Conservation (phyloP, 441 rosid genomes). For the Isatis lusitanica region DNA sequence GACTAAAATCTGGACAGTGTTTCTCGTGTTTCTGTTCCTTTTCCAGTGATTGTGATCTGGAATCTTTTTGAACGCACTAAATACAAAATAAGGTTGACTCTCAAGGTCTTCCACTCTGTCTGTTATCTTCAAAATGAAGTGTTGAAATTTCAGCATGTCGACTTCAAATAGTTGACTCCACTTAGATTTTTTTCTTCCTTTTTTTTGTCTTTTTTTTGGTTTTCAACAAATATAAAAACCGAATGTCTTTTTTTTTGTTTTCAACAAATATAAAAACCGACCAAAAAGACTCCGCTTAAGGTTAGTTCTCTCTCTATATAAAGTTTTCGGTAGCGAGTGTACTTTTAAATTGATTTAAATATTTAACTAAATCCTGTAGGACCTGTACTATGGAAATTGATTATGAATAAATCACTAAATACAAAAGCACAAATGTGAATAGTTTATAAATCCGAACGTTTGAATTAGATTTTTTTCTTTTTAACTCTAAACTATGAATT, state of each 20-base stretch:
- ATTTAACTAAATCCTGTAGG: not conserved
- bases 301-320: not conserved
- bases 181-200: not conserved
- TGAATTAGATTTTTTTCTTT: not conserved
- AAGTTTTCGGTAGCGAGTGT: not conserved
- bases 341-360: not conserved
- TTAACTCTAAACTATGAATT: not conserved
- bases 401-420: not conserved
- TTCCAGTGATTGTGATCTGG: not conserved
- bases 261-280: no score
- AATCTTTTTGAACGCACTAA: slow-evolving; percentile 2
- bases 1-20: not conserved
- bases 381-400: not conserved
- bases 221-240: no score
- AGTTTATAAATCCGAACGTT: not conserved
- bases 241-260: no score
- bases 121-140: not conserved
- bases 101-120: not conserved
- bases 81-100: not conserved
- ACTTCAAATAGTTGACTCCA: not conserved
- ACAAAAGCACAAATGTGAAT: not conserved
- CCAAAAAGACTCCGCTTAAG: not conserved
- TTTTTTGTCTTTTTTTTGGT: no score
- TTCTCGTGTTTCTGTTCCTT: not conserved
- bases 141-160: not conserved